Conservation (phyloP, 805 yeast genomes). For the Starmera pachycereana region DNA sequence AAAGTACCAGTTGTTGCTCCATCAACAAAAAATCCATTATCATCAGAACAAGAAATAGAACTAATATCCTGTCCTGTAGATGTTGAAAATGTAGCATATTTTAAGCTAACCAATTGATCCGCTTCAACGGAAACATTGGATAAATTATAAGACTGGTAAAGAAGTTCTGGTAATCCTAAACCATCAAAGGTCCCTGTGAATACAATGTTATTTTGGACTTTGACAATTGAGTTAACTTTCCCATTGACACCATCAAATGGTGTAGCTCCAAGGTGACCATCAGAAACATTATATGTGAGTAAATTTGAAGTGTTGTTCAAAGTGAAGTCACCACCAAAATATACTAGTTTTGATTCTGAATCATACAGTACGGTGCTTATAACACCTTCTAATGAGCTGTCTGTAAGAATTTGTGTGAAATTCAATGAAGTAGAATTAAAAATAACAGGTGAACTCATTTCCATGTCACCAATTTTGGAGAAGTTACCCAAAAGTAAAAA, state of each 20-base stretch:
- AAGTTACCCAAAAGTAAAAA: constrained; percentile 23
- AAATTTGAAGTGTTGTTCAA: constrained; percentile 46
- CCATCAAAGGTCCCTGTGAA: constrained; percentile 74
- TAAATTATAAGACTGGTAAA: constrained; percentile 22
- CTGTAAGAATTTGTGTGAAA: constrained; percentile 17
- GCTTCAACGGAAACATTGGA: constrained; percentile 36
- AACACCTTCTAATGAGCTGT: constrained; percentile 21
- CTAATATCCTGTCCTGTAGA: constrained; percentile 21
- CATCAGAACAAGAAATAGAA: constrained; percentile 33
- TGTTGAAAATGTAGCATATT: constrained; percentile 42
- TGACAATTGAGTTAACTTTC: constrained; percentile 49
- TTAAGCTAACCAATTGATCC: constrained; percentile 52
- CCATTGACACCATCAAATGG: constrained; percentile 56
- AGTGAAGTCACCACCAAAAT: constrained; percentile 72
- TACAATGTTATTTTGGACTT: constrained; percentile 42
- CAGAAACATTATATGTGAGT: constrained; percentile 47
- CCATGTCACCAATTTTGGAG: constrained; percentile 10
- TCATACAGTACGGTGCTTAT: constrained; percentile 41
- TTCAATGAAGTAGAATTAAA: constrained; percentile 22
- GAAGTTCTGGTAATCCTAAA: constrained; percentile 19
- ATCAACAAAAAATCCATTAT: constrained; percentile 41
- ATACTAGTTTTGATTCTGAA: constrained; percentile 36
- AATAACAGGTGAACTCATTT: constrained; percentile 21
- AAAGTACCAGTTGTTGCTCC: constrained; percentile 51
- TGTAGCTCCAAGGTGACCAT: constrained; percentile 31